A percentile compares a stretch with the other conserved stretches of the same genome.
Conservation (phyloP, 331 rosid genomes). For the Rosa hybrid region DNA sequence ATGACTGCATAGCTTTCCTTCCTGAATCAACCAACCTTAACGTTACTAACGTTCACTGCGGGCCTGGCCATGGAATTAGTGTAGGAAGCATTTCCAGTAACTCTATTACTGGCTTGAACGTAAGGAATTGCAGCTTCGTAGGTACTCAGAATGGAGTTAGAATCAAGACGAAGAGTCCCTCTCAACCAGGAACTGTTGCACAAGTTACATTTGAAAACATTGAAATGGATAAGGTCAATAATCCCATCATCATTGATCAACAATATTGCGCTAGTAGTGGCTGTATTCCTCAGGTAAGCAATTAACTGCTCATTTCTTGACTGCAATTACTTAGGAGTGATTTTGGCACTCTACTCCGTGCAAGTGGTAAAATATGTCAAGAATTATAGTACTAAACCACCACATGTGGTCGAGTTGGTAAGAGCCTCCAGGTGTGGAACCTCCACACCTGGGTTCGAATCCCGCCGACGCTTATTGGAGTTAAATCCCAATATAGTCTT, state of each 20-base stretch:
- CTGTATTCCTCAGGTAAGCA: not conserved
- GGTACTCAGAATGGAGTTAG: slow-evolving; percentile 45
- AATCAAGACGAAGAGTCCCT: slow-evolving; percentile 42
- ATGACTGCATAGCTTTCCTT: slow-evolving; percentile 59
- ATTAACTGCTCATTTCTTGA: not conserved
- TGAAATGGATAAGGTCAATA: slow-evolving; percentile 18
- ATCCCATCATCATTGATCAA: slow-evolving; percentile 50
- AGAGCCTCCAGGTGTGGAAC: no score
- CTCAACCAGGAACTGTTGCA: slow-evolving; percentile 11
- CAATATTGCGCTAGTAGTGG: slow-evolving; percentile 29
- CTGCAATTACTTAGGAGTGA: not conserved
- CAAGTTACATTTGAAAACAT: slow-evolving; percentile 23
- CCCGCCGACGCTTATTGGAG: no score
- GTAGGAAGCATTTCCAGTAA: slow-evolving; percentile 43
- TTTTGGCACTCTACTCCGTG: not conserved
- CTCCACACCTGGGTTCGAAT: no score
- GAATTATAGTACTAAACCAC: no score
- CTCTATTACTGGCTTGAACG: not conserved
- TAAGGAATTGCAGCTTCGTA: slow-evolving; percentile 13
- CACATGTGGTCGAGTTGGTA: no score
- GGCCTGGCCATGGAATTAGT: slow-evolving; percentile 53
- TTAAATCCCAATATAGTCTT: no score
- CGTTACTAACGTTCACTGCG: slow-evolving; percentile 21
- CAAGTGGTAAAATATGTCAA: no score
- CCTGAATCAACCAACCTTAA: slow-evolving; percentile 28